Conservation (phyloP, 208 protist genomes). For the Crithidia brevicula region DNA sequence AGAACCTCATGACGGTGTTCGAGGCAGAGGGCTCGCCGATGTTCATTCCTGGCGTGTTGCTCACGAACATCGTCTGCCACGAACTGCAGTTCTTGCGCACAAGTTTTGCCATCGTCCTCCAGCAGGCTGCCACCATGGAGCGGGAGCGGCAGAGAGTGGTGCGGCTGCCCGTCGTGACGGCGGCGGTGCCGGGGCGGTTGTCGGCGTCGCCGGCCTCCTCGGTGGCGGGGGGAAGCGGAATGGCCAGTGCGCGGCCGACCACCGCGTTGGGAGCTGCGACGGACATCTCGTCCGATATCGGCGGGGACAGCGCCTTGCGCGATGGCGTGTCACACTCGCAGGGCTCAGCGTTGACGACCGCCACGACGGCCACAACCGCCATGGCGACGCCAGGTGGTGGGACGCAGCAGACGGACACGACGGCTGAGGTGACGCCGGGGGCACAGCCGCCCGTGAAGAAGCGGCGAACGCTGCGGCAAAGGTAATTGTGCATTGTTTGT, state of each 20-base stretch:
- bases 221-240: slow-evolving; percentile 1
- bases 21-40: slow-evolving; percentile 75
- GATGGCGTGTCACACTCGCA: slow-evolving; percentile 30
- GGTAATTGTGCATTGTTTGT: slow-evolving; percentile 20
- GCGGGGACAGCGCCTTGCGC: slow-evolving; percentile 14
- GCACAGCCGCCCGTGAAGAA: slow-evolving; percentile 76
- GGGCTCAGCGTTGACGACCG: slow-evolving; percentile 18
- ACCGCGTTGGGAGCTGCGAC: slow-evolving; percentile 8
- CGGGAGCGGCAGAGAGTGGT: slow-evolving; percentile 38
- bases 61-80: slow-evolving; percentile 85
- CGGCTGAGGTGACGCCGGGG: slow-evolving; percentile 21
- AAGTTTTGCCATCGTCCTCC: slow-evolving; percentile 76
- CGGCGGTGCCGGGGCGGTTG: slow-evolving; percentile 5
- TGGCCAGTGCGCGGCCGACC: slow-evolving; percentile 25
- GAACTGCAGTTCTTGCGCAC: slow-evolving; percentile 81
- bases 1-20: slow-evolving; percentile 81
- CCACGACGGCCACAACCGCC: slow-evolving; percentile 28
- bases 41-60: slow-evolving; percentile 83
- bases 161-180: slow-evolving; percentile 24
- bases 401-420: slow-evolving; percentile 20
- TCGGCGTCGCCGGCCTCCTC: slow-evolving; percentile 10
- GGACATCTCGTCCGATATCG: slow-evolving; percentile 5
- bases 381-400: slow-evolving; percentile 2
- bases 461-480: slow-evolving; percentile 80
- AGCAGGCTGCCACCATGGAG: slow-evolving; percentile 76